phyloP scores from a whole-genome alignment of 2,329 filamentous ascomycete genomes.

The Arthrinium puccinioides region DNA sequence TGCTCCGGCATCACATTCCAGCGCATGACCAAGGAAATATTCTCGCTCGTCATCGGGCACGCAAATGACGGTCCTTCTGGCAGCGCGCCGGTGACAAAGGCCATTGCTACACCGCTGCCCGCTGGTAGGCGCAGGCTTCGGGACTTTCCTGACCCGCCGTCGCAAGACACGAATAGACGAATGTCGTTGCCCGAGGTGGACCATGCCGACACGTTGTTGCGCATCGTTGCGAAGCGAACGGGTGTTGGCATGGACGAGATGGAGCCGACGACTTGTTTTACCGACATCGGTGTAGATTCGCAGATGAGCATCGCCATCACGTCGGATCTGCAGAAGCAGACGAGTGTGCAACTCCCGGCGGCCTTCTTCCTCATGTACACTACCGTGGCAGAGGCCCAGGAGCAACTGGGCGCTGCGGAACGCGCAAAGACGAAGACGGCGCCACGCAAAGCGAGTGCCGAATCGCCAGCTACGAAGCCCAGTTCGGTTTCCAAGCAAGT shows the following conservation, averaged over 20 bases:
- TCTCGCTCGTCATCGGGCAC: neutral
- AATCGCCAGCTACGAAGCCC: neutral
- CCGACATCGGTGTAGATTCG: conserved; percentile 1
- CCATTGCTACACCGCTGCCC: neutral
- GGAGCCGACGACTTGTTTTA: neutral
- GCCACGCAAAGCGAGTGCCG: neutral
- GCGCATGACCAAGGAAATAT: conserved; percentile 1
- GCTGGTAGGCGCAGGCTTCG: neutral
- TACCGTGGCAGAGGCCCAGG: neutral
- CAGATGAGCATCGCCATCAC: conserved; percentile 2
- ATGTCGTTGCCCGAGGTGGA: neutral
- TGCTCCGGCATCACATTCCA: neutral
- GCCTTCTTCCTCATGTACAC: conserved; percentile 1
- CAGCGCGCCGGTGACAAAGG: neutral
- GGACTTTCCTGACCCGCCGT: neutral
- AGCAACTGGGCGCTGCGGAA: neutral
- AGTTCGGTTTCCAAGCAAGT: neutral
- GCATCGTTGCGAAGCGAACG: neutral
- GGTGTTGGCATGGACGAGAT: neutral
- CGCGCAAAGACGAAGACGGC: neutral
- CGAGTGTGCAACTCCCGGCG: neutral
- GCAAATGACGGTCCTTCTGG: neutral
- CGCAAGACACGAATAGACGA: too few relatives aligned
- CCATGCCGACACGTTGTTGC: neutral
- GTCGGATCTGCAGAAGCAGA: conserved; percentile 1